Percentiles rank a stretch among this genome's conserved stretches.
Conservation (phyloP, 441 rosid species). For the Populus hybrid region DNA sequence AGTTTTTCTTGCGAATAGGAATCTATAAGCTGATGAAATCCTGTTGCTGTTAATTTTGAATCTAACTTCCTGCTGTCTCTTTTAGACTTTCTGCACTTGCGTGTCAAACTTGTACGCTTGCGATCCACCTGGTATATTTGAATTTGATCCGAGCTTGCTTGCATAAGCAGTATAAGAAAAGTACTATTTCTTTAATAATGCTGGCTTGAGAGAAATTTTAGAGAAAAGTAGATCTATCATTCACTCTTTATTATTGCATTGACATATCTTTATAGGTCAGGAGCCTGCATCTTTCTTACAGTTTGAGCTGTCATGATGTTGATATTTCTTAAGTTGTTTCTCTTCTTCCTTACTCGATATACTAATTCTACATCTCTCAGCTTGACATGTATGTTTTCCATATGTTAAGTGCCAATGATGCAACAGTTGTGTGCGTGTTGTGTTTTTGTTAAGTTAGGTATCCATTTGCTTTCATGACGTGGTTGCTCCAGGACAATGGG, state of each 20-base stretch:
- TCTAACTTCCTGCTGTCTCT: neutral
- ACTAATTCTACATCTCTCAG: neutral
- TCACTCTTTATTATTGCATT: neutral
- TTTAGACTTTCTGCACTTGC: neutral
- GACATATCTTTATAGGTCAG: neutral
- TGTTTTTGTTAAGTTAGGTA: neutral
- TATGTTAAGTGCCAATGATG: neutral
- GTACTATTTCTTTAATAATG: neutral
- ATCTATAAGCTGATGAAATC: constrained; percentile 1
- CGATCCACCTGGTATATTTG: constrained; percentile 2
- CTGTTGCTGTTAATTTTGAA: neutral
- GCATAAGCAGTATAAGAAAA: constrained; percentile 1
- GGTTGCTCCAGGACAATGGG: neutral
- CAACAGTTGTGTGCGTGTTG: neutral
- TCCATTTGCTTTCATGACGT: neutral
- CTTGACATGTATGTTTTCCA: constrained; percentile 20
- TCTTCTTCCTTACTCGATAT: no score
- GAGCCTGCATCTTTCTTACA: neutral
- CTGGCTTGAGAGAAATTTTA: neutral
- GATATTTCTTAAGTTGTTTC: constrained; percentile 16
- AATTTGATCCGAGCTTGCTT: constrained; percentile 17
- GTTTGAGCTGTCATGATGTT: constrained; percentile 38
- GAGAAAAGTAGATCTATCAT: constrained; percentile 14
- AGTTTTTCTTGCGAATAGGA: neutral
- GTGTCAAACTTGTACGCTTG: neutral